phyloP scores from a whole-genome alignment of 495 filamentous ascomycete genomes.

The Echria macrotheca region DNA sequence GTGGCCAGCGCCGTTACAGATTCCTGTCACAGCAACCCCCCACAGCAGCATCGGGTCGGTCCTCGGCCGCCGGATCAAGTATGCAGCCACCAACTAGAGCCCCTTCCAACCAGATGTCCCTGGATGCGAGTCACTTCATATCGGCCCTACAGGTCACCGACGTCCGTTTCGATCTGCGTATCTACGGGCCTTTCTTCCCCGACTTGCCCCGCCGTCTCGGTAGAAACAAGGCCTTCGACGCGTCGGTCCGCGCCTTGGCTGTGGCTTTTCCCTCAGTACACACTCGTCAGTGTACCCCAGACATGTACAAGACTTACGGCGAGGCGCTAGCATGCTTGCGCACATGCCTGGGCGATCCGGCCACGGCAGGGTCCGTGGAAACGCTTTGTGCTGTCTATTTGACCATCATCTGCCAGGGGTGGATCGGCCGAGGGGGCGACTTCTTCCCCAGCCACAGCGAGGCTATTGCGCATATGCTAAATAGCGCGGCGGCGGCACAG shows the following conservation, averaged over 20 bases:
- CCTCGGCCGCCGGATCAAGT: background rate
- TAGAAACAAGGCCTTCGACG: constrained; percentile 14
- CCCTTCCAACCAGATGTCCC: constrained; percentile 1
- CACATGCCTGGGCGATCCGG: constrained; percentile 33
- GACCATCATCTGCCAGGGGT: constrained; percentile 34
- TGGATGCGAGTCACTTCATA: constrained; percentile 7
- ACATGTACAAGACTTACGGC: constrained; percentile 12
- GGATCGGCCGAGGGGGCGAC: constrained; percentile 4
- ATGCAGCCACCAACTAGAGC: background rate
- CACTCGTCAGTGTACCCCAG: constrained; percentile 4
- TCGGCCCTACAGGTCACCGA: constrained; percentile 14
- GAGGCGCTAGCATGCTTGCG: constrained; percentile 24
- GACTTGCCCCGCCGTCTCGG: constrained; percentile 14
- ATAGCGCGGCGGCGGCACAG: background rate
- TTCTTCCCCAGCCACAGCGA: constrained; percentile 7
- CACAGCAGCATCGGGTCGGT: background rate
- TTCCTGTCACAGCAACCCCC: constrained; percentile 26
- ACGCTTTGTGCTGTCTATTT: constrained; percentile 45
- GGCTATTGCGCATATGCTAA: constrained; percentile 9
- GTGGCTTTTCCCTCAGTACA: constrained; percentile 3
- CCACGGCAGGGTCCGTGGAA: constrained; percentile 31
- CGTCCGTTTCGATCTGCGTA: constrained; percentile 13
- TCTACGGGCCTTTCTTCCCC: constrained; percentile 11
- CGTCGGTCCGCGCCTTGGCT: constrained; percentile 10
- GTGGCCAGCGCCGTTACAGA: constrained; percentile 43